A percentile compares a stretch with the other conserved stretches of the same genome.
These are phyloP conservation scores for Coniferiporia sulphurascens DNA, from an alignment of 1,284 basidiomycete species.

Conservation along the genomic window DNA sequence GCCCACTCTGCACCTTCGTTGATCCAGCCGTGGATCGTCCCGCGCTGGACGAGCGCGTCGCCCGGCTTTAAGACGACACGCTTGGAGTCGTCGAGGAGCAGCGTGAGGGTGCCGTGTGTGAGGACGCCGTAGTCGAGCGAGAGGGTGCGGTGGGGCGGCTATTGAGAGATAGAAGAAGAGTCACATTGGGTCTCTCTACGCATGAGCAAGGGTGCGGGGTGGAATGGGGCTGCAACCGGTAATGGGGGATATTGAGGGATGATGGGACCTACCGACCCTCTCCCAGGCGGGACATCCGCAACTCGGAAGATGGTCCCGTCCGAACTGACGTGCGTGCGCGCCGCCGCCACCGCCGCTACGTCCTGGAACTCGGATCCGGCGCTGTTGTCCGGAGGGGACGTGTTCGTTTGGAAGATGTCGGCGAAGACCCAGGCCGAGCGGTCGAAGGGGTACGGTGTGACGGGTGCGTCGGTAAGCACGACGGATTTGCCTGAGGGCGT, in stretches of 20 bases:
- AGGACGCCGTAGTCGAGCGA: conserved; percentile 25
- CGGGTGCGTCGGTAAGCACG: conserved; percentile 2
- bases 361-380: neutral
- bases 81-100: conserved; percentile 11
- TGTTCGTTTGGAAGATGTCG: conserved; percentile 20
- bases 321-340: neutral
- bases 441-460: neutral
- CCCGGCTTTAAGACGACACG: conserved; percentile 8
- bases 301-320: neutral
- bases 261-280: neutral
- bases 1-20: conserved; percentile 21
- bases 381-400: conserved; percentile 19
- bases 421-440: conserved; percentile 6
- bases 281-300: neutral
- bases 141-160: conserved; percentile 20
- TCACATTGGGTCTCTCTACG: too few relatives aligned
- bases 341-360: neutral
- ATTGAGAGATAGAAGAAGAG: conserved; percentile 1
- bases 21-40: conserved; percentile 21
- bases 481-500: conserved; percentile 2
- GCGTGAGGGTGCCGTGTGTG: conserved; percentile 18
- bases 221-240: too few relatives aligned
- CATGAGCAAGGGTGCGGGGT: too few relatives aligned
- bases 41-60: conserved; percentile 18
- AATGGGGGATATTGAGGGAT: too few relatives aligned